phyloP scores from a whole-genome alignment of 257 asterid genomes.

The Lycium barbarum region DNA sequence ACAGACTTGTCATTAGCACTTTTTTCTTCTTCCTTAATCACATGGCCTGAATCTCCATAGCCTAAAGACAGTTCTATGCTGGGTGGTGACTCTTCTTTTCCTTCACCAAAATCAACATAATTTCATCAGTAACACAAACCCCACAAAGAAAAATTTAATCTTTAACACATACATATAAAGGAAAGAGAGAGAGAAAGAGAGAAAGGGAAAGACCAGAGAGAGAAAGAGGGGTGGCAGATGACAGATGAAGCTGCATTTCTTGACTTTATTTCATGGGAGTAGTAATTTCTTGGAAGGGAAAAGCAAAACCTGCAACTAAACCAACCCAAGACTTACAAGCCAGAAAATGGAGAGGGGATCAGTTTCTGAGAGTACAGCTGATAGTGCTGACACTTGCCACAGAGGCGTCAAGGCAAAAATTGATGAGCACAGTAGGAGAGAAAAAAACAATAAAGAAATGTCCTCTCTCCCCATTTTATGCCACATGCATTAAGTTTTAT shows the following conservation, averaged over 20 bases:
- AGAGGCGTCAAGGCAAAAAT: conserved; percentile 1
- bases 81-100: conserved; percentile 31
- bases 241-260: conserved; percentile 39
- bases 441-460: not conserved
- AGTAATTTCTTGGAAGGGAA: not conserved
- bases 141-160: conserved; percentile 6
- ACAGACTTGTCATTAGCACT: not conserved
- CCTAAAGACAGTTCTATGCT: conserved; percentile 53
- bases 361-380: conserved; percentile 22
- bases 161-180: not conserved
- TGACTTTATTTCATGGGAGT: conserved; percentile 32
- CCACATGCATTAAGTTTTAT: not conserved
- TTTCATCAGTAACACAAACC: conserved; percentile 18
- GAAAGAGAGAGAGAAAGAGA: not conserved
- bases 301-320: conserved; percentile 29
- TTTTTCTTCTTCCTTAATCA: conserved; percentile 40
- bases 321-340: not conserved
- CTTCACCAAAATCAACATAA: conserved; percentile 31
- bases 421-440: conserved; percentile 20
- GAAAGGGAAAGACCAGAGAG: conserved; percentile 30
- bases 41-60: conserved; percentile 36
- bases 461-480: not conserved
- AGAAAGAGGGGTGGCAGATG: conserved; percentile 21
- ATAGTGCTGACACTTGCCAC: conserved; percentile 27
- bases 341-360: conserved; percentile 28